Evolutionary conservation across 73 alveolate genomes (phyloP).

Genomic region (Uronychia setigera): DNA sequence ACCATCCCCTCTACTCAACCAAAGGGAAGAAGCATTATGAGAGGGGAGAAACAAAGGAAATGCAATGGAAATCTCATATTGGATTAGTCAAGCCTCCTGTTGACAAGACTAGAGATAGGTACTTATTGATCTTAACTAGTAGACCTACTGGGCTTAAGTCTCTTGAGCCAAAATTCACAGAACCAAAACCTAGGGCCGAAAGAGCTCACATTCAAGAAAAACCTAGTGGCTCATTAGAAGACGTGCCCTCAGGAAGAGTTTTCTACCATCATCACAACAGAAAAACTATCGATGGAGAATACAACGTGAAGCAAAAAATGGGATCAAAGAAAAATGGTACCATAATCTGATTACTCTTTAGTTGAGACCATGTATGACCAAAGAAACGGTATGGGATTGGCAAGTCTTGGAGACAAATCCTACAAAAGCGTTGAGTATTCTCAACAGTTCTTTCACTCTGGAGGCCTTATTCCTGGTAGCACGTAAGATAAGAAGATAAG

Average conservation of each 20-base stretch:
- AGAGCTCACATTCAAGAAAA: constrained; percentile 49
- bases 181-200: constrained; percentile 46
- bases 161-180: constrained; percentile 30
- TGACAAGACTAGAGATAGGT: neutral
- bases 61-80: constrained; percentile 47
- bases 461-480: constrained; percentile 62
- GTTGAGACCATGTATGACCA: constrained; percentile 21
- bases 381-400: constrained; percentile 57
- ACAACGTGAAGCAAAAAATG: constrained; percentile 9
- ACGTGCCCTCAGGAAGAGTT: constrained; percentile 26
- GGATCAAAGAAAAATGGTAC: constrained; percentile 33
- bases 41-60: neutral
- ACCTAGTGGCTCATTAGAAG: constrained; percentile 48
- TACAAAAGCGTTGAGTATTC: constrained; percentile 51
- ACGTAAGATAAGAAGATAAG: constrained; percentile 22
- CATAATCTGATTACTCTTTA: neutral
- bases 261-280: constrained; percentile 47
- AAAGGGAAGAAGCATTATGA: constrained; percentile 51
- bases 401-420: constrained; percentile 51
- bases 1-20: constrained; percentile 53
- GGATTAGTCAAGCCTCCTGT: constrained; percentile 25
- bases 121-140: neutral
- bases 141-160: neutral
- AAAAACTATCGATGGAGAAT: constrained; percentile 28
- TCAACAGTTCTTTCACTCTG: constrained; percentile 50